Percentiles rank a stretch among this genome's conserved stretches.
These are phyloP conservation scores for Fusarium odoratissimum DNA, from an alignment of 2,329 filamentous ascomycete genomes.

Conservation along the genomic window DNA sequence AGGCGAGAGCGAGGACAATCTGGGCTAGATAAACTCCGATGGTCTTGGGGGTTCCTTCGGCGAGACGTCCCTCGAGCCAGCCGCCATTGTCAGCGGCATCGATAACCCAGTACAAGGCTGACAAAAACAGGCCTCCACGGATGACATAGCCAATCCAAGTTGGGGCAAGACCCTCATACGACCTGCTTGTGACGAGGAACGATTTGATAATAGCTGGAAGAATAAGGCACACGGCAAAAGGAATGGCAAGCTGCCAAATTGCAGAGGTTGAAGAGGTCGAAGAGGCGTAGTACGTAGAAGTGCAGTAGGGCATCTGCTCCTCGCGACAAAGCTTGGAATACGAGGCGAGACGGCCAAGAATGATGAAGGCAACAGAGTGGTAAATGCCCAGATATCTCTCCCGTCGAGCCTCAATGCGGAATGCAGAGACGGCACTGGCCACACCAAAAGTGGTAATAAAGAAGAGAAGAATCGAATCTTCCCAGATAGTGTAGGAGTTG, in stretches of 20 bases:
- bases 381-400: conserved; percentile 83
- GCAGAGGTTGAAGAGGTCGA: conserved; percentile 92
- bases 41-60: conserved; percentile 75
- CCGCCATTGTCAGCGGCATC: conserved; percentile 88
- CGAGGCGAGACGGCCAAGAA: conserved; percentile 82
- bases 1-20: conserved; percentile 79
- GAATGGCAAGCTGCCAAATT: conserved; percentile 86
- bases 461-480: conserved; percentile 93
- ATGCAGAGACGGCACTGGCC: conserved; percentile 77
- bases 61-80: conserved; percentile 72
- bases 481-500: conserved; percentile 99
- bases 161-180: conserved; percentile 87
- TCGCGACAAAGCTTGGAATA: conserved; percentile 94
- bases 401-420: conserved; percentile 73
- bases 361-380: conserved; percentile 85
- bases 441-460: conserved; percentile 90
- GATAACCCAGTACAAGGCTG: conserved; percentile 86
- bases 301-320: conserved; percentile 98
- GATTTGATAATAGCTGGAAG: conserved; percentile 82
- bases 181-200: conserved; percentile 84
- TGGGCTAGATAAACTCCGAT: conserved; percentile 83
- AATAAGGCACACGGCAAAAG: conserved; percentile 76
- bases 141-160: conserved; percentile 87
- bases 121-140: conserved; percentile 78
- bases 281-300: conserved; percentile 95